Base-by-base conservation (phyloP, 805 yeast genomes). In the Candida cerambycidarum region DNA sequence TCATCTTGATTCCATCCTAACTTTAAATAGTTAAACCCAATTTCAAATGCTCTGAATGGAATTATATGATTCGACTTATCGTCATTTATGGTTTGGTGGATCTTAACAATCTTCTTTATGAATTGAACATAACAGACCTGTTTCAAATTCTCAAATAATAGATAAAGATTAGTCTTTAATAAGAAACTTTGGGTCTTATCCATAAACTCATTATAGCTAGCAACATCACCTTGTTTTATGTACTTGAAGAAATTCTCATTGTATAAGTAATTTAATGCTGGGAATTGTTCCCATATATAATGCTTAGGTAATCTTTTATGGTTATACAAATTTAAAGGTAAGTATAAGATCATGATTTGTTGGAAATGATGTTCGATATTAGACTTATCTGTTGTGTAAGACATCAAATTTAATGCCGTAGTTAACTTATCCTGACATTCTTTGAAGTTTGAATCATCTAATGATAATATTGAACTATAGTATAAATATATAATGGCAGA, bases 401-500 rank as follows among this genome's bases (percentile, higher is more conserved):
- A 37, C 27, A 67, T 50, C 23, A 67, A 51, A 9, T 51, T 49
- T 46, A 78, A 61, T 0, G 93, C 89, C 32, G 64, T 55, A 10
- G 69, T 61, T 35, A 88, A 69, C 53, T 78, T 75, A 11, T 59
- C 60, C 43, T 75, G 76, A 3, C 84, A 83, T 11, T 63, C 62
- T 2, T 45, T 61, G 50, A 77, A 79, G 44, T 85, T 82, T 18
- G 79, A 79, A 43, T 83, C 85, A 53, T 84, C 82, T 31, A 84
- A 76, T 38, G 80, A 73, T 41, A 85, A 69, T 11, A 82, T 70
- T 2, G 90, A 88, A 55, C 80, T 73, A 62, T 81, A 86, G 63
- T 85, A 89, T 38, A 80, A 65, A 58, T 79, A 87, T 1, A 79
- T 73, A 29, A 83, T 78, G 3, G 78, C 69, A 39, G 83, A 83